phyloP scores from a whole-genome alignment of 805 yeast genomes.

The Ogataea populi-albae region DNA sequence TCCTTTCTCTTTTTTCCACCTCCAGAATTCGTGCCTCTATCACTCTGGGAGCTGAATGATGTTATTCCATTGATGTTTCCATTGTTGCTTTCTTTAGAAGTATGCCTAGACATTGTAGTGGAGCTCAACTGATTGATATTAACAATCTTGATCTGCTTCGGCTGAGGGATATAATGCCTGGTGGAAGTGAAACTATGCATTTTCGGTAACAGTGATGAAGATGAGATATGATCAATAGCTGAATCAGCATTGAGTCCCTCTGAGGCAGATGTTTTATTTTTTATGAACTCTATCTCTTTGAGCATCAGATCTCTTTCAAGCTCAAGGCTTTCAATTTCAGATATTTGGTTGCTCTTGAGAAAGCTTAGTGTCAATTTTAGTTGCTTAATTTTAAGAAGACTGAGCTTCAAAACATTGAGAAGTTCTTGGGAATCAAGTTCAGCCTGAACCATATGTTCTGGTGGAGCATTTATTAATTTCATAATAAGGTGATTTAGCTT shows the following conservation, averaged over 20 bases:
- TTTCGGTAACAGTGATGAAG: constrained; percentile 8
- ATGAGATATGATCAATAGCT: too few relatives aligned
- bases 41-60: not conserved
- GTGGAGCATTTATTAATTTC: constrained; percentile 4
- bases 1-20: constrained; percentile 12
- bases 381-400: constrained; percentile 20
- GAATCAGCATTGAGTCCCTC: not conserved
- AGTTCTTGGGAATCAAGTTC: constrained; percentile 6
- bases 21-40: constrained; percentile 1
- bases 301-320: constrained; percentile 23
- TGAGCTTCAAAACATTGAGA: constrained; percentile 14
- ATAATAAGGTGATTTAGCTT: constrained; percentile 12
- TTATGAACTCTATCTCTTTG: constrained; percentile 26
- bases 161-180: constrained; percentile 7
- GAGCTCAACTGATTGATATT: constrained; percentile 8
- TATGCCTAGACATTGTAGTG: not conserved
- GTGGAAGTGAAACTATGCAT: constrained; percentile 11
- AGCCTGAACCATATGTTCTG: constrained; percentile 2
- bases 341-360: constrained; percentile 15
- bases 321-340: constrained; percentile 23
- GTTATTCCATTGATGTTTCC: constrained; percentile 1
- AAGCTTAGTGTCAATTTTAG: constrained; percentile 15
- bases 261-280: constrained; percentile 6
- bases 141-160: constrained; percentile 15
- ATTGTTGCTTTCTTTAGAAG: not conserved